Conservation (phyloP, 768 basidiomycete genomes). For the Tylopilus sp. region DNA sequence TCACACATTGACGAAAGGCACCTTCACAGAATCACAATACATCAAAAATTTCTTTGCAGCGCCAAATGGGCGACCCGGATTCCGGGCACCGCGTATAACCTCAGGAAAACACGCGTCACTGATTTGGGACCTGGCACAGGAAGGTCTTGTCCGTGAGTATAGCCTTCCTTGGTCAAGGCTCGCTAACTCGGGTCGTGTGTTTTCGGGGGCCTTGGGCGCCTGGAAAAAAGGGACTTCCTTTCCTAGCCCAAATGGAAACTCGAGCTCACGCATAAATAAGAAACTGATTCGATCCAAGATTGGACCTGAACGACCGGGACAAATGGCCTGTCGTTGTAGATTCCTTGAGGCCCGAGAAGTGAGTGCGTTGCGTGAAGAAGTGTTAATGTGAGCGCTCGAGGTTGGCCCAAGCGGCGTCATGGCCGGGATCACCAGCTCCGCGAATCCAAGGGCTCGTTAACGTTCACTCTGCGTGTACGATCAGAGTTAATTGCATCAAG, state of each 20-base stretch:
- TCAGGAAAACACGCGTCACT: slow-evolving; percentile 19
- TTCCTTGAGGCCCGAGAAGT: slow-evolving; percentile 44
- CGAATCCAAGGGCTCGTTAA: slow-evolving; percentile 26
- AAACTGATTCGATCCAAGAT: slow-evolving; percentile 34
- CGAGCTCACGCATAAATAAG: slow-evolving; percentile 44
- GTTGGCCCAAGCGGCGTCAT: slow-evolving; percentile 30
- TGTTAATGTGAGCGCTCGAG: slow-evolving; percentile 33
- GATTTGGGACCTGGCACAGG: slow-evolving; percentile 12
- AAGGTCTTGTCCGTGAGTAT: slow-evolving; percentile 26
- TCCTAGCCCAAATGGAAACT: slow-evolving; percentile 44
- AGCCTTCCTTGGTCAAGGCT: slow-evolving; percentile 27
- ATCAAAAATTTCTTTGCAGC: slow-evolving; percentile 17
- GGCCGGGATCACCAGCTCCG: slow-evolving; percentile 31
- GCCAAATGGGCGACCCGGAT: slow-evolving; percentile 3
- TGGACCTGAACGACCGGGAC: slow-evolving; percentile 25
- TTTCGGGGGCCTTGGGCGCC: slow-evolving; percentile 27
- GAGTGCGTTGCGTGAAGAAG: slow-evolving; percentile 20
- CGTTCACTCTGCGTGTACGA: slow-evolving; percentile 27
- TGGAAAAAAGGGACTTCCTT: slow-evolving; percentile 21
- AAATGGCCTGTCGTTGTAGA: slow-evolving; percentile 38
- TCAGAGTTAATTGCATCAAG: slow-evolving; percentile 32
- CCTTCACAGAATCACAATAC: slow-evolving; percentile 3
- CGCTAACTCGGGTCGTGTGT: slow-evolving; percentile 26
- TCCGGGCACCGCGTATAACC: slow-evolving; percentile 18
- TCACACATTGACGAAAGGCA: slow-evolving; percentile 7